These are phyloP conservation scores for Apiotrichum gamsii DNA, from an alignment of 1,284 basidiomycete species.

Conservation along the genomic window DNA sequence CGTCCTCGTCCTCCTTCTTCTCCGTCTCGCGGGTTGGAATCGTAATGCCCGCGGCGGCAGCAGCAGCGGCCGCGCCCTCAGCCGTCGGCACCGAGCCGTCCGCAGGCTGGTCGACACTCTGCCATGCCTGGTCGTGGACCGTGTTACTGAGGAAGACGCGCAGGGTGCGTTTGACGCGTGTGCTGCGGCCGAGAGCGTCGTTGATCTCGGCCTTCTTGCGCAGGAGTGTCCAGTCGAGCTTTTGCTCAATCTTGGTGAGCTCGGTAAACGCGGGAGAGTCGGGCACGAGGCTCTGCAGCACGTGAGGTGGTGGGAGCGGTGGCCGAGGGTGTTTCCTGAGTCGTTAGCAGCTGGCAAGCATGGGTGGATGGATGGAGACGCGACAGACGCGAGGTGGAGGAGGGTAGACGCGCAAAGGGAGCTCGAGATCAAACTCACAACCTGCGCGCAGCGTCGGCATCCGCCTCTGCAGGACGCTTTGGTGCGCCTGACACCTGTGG, in stretches of 20 bases:
- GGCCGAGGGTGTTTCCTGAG: constrained; percentile 34
- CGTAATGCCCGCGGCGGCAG: too few species aligned
- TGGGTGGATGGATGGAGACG: neutral
- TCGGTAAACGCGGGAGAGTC: constrained; percentile 82
- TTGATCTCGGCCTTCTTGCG: constrained; percentile 85
- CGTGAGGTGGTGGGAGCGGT: constrained; percentile 45
- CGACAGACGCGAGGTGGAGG: neutral
- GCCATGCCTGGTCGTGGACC: constrained; percentile 78
- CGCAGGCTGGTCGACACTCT: constrained; percentile 41
- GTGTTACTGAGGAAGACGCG: constrained; percentile 86
- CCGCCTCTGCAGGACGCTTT: constrained; percentile 18
- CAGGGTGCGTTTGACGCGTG: constrained; percentile 63
- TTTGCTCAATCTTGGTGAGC: constrained; percentile 79
- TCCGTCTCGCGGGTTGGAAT: too few species aligned
- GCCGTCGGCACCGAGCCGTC: constrained; percentile 5
- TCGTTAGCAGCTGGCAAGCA: neutral
- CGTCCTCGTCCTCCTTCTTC: constrained; percentile 4
- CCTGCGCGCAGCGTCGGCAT: constrained; percentile 13
- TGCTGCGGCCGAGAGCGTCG: constrained; percentile 58
- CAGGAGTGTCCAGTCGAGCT: constrained; percentile 90
- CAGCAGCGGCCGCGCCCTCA: neutral
- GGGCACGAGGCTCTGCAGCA: constrained; percentile 51
- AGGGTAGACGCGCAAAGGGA: neutral
- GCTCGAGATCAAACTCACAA: constrained; percentile 4
- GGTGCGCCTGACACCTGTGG: constrained; percentile 1